Percentiles rank a stretch among this genome's conserved stretches.
Conservation (phyloP, 1,284 basidiomycete genomes). For the Leccinum pachyderme region DNA sequence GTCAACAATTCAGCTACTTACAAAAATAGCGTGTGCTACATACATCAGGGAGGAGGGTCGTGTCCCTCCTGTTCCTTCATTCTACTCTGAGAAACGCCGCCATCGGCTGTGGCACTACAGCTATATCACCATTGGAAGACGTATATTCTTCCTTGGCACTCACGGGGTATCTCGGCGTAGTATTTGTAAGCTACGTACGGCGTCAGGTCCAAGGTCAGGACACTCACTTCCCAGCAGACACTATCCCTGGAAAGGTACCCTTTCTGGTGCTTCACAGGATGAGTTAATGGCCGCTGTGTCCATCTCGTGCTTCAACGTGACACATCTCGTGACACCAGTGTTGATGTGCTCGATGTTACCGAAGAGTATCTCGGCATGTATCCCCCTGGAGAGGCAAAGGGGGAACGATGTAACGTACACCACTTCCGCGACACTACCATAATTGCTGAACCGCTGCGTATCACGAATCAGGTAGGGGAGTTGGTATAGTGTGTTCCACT, state of each 20-base stretch:
- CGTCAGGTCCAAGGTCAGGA: neutral
- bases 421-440: no score
- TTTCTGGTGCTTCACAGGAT: conserved; percentile 27
- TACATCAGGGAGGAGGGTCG: no score
- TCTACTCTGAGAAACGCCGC: conserved; percentile 13
- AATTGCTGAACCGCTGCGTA: no score
- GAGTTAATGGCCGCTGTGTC: conserved; percentile 21
- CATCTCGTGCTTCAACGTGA: conserved; percentile 7
- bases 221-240: conserved; percentile 20
- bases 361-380: conserved; percentile 18
- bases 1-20: no score
- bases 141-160: conserved; percentile 38
- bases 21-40: no score
- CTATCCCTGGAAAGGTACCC: conserved; percentile 8
- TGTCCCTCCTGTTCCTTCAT: conserved; percentile 36
- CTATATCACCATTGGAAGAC: conserved; percentile 40
- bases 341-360: conserved; percentile 23
- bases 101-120: conserved; percentile 1
- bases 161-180: conserved; percentile 30
- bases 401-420: no score
- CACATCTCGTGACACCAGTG: conserved; percentile 34
- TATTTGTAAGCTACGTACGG: conserved; percentile 5
- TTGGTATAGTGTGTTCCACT: no score
- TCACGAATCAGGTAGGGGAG: no score
- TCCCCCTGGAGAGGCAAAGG: conserved; percentile 15